A percentile compares a stretch with the other conserved stretches of the same genome.
These are phyloP conservation scores for Aspergillus ellipticus DNA, from an alignment of 495 filamentous ascomycete species.

Conservation along the genomic window DNA sequence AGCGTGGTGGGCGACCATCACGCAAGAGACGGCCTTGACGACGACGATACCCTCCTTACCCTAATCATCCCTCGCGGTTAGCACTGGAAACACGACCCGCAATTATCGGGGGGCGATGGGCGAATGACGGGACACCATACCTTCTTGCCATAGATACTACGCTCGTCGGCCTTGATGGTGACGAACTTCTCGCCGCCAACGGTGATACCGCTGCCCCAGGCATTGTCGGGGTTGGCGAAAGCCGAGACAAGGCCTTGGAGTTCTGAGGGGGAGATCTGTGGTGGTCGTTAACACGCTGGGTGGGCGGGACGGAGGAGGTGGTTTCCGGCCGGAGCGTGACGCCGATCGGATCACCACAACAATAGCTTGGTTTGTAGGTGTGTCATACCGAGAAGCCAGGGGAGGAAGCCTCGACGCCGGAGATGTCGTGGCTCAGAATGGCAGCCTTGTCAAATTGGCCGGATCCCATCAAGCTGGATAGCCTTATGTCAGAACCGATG, in stretches of 20 bases:
- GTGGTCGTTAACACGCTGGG: constrained; percentile 7
- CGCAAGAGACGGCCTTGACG: constrained; percentile 77
- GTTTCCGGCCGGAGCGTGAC: constrained; percentile 4
- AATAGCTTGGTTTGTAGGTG: background rate
- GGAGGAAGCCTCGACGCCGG: constrained; percentile 77
- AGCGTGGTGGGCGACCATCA: constrained; percentile 82
- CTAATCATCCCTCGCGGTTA: constrained; percentile 22
- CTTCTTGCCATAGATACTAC: constrained; percentile 81
- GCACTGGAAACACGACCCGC: background rate
- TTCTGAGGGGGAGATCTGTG: constrained; percentile 38
- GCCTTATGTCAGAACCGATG: constrained; percentile 18
- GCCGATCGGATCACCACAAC: background rate
- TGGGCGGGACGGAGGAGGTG: background rate
- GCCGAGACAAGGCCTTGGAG: constrained; percentile 32
- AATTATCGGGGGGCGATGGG: too few relatives aligned
- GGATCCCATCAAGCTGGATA: constrained; percentile 70
- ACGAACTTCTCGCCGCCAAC: constrained; percentile 71
- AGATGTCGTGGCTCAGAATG: constrained; percentile 77
- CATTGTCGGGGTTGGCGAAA: constrained; percentile 28
- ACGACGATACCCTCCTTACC: constrained; percentile 76
- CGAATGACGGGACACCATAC: constrained; percentile 42
- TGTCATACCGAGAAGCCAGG: constrained; percentile 68
- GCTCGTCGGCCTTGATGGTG: constrained; percentile 65
- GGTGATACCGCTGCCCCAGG: constrained; percentile 55
- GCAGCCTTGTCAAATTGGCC: constrained; percentile 83